Base-by-base conservation (phyloP, 2,329 filamentous ascomycete genomes). In the Nannizziopsis arthrosporioides region DNA sequence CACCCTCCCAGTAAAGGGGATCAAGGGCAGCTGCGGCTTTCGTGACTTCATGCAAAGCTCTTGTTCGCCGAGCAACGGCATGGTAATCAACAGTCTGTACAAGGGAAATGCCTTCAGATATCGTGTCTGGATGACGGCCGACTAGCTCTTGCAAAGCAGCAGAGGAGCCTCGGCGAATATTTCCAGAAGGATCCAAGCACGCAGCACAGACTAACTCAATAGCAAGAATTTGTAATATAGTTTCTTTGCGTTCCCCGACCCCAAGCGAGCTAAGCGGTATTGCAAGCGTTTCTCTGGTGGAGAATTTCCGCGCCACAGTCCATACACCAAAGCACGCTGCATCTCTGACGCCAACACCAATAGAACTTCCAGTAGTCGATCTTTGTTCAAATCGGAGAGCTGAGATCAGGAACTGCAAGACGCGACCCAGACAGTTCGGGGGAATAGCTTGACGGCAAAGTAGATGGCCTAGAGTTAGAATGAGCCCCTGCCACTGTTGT, bases 321-420 rank as follows among this genome's bases (percentile, higher is more conserved):
- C 92, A 98, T 18, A 96, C 82, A 5, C 92, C 92, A 62, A 96
- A 98, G 62, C 89, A 95, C 2, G 92, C 87, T 10, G 92, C 90
- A 68, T 98, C 92, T 41, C 92, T 80, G 12, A 98, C 89, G 56
- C 93, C 94, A 1, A 85, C 83, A 1, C 92, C 92, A 9, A 90
- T 73, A 2, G 86, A 89, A 10, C 77, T 80, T n/a, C 92, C 90
- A 2, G 86, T 87, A 0, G 86, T 78, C 40, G 83, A 85, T 50
- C 89, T 77, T 59, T 94, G 87, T 64, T 98, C 89, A 60, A 96
- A 98, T 0, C 81, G 80, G 19, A 96, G 72, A 0, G 87, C 89
- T 8, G 85, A 76, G 0, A 94, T 68, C 12, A 96, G 72, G 1
- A 84, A 81, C 50, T 84, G 80, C 2, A 94, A 72, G 37, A 94